Evolutionary conservation across 192 early-diverging fungal genomes (phyloP), one percentile per base, ranked within the genome.

Genomic region (Coemansia sp.): DNA sequence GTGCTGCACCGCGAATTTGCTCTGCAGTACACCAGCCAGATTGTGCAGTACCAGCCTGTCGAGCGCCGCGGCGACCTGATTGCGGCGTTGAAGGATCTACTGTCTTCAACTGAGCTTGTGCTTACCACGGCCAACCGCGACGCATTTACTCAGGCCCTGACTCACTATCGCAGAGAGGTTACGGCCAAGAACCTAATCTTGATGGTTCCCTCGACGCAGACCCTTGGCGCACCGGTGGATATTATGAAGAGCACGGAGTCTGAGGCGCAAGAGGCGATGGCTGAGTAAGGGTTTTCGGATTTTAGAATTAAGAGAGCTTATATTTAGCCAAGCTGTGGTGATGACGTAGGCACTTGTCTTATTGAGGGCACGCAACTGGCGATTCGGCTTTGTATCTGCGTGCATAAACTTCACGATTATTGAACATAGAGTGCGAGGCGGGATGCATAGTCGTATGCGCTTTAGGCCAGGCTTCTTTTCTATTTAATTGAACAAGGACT

Each of bases 1-100:
- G 70, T 93, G 51, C 79, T 95, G 49, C 87, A 91, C 60, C 87
- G 82, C 60, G 88, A 90, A 21, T 69, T 68, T 63, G 69, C 68
- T n/a, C 60, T 76, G 55, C 68, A 77, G 72, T 58, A 82, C 54
- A 73, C 70, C 3, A 48, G 59, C 54, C 68, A 71, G 51, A 66
- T 82, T 17, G 71, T 74, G 42, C 74, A 70, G 74, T 82, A 75
- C 67, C 78, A 81, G 69, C 65, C 68, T n/a, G 10, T 54, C 0
- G 78, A 81, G 66, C 68, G 78, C 52, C 72, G 69, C 50, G 78
- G 65, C 20, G 73, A 65, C 4, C 65, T 81, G 40, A 53, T 81
- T 19, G 56, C 64, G 59, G 78, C 69, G 4, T 62, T 75, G 34
- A 81, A 74, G 63, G 66, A 65, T 3, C 66, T 81, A 53, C 48